Conservation (phyloP, 352 stramenopile genomes). For the Phytopythium mirpurense region DNA sequence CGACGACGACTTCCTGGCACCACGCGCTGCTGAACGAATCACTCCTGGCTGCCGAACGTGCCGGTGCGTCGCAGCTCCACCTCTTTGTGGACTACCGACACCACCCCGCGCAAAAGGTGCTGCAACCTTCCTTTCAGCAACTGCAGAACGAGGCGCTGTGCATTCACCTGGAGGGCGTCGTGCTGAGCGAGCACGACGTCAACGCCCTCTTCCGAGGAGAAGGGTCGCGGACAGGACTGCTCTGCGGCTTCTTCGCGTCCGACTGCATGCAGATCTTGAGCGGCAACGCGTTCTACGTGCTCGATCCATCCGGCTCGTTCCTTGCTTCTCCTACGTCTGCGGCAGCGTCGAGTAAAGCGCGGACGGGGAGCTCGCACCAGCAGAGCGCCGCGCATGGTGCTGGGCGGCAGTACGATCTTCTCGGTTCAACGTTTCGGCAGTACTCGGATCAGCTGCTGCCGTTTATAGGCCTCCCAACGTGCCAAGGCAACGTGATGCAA, state of each 20-base stretch:
- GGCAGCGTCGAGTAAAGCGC: not conserved
- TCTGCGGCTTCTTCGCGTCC: constrained; percentile 57
- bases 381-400: constrained; percentile 5
- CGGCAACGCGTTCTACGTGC: constrained; percentile 64
- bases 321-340: constrained; percentile 17
- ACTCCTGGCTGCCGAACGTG: constrained; percentile 47
- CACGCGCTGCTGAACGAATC: constrained; percentile 51
- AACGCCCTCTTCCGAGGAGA: constrained; percentile 47
- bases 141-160: constrained; percentile 69
- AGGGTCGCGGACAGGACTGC: constrained; percentile 41
- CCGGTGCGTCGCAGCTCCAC: constrained; percentile 47
- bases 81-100: constrained; percentile 66
- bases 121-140: constrained; percentile 62
- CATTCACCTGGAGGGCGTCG: constrained; percentile 59
- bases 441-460: constrained; percentile 74
- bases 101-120: constrained; percentile 58
- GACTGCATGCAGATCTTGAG: constrained; percentile 80
- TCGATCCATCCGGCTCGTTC: constrained; percentile 63
- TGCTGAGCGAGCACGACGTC: constrained; percentile 45
- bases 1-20: constrained; percentile 29
- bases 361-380: constrained; percentile 1
- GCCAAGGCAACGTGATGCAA: constrained; percentile 41
- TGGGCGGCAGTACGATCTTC: constrained; percentile 57
- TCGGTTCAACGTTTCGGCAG: constrained; percentile 49
- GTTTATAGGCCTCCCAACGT: constrained; percentile 61